phyloP scores from a whole-genome alignment of 2,329 filamentous ascomycete genomes.

The Apiospora aurea region DNA sequence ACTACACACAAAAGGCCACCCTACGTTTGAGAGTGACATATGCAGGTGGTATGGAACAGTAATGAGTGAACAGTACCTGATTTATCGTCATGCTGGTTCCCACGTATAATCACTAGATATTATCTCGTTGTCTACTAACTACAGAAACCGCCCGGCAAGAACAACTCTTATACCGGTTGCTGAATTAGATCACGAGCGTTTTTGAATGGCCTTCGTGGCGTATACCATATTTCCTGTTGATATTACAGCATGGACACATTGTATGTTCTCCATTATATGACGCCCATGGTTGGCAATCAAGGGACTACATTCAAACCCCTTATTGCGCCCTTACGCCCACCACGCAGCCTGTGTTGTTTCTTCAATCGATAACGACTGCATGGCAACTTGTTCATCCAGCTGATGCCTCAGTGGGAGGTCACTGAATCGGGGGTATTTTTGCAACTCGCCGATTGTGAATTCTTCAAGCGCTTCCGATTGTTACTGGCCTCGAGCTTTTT shows the following conservation, averaged over 20 bases:
- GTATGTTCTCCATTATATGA: neutral
- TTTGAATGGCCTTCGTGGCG: neutral
- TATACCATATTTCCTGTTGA: neutral
- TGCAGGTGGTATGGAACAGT: neutral
- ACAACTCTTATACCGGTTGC: neutral
- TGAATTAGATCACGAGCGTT: neutral
- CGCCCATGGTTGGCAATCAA: too few relatives aligned
- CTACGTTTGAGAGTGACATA: neutral
- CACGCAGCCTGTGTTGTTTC: neutral
- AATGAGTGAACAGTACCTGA: neutral
- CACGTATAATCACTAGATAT: too few relatives aligned
- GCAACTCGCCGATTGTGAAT: neutral
- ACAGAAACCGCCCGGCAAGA: neutral
- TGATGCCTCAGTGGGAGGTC: neutral
- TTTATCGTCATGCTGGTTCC: too few relatives aligned
- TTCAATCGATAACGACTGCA: neutral
- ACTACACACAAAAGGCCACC: neutral
- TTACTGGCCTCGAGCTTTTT: neutral
- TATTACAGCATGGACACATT: neutral
- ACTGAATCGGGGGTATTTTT: neutral
- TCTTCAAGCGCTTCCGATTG: neutral
- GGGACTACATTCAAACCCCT: neutral
- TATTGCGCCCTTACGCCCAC: neutral
- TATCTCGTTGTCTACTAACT: too few relatives aligned
- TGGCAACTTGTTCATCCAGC: neutral